Evolutionary conservation across 345 rosid species (phyloP).

Genomic region (Cardiospermum halicacabum): DNA sequence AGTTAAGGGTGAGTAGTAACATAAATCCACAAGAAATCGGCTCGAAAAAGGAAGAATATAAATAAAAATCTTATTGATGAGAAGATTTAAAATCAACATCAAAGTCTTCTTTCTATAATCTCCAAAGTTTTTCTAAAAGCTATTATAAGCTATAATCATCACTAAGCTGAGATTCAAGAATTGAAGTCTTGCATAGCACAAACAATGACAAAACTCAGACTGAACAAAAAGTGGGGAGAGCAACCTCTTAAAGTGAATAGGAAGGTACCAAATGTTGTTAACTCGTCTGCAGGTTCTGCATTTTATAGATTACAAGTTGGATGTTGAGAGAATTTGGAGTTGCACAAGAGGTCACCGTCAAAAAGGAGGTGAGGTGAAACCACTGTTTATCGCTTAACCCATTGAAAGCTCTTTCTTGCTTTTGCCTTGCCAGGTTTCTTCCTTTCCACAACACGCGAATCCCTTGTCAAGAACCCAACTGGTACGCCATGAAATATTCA

Average conservation of each 20-base stretch:
- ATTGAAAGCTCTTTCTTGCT: slow-evolving; percentile 98
- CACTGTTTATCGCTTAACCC: slow-evolving; percentile 84
- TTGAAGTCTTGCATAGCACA: not conserved
- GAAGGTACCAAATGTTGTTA: not conserved
- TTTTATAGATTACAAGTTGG: not conserved
- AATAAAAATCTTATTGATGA: not conserved
- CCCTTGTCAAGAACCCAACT: slow-evolving; percentile 95
- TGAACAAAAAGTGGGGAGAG: not conserved
- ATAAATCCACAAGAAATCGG: not conserved
- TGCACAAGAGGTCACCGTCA: not conserved
- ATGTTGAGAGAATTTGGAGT: not conserved
- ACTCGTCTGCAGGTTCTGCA: not conserved
- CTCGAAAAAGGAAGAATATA: not conserved
- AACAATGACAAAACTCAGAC: not conserved
- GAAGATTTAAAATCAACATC: not conserved
- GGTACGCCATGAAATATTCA: slow-evolving; percentile 8
- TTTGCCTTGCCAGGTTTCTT: slow-evolving; percentile 97
- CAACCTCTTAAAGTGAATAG: not conserved
- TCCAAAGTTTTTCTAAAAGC: not conserved
- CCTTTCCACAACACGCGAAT: slow-evolving; percentile 91
- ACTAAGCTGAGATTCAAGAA: slow-evolving; percentile 4
- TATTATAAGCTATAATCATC: not conserved
- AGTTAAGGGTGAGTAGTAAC: not conserved
- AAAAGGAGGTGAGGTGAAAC: not conserved
- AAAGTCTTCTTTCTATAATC: not conserved